Evolutionary conservation across 345 rosid genomes (phyloP).

Genomic region (Rhodamnia argentea): DNA sequence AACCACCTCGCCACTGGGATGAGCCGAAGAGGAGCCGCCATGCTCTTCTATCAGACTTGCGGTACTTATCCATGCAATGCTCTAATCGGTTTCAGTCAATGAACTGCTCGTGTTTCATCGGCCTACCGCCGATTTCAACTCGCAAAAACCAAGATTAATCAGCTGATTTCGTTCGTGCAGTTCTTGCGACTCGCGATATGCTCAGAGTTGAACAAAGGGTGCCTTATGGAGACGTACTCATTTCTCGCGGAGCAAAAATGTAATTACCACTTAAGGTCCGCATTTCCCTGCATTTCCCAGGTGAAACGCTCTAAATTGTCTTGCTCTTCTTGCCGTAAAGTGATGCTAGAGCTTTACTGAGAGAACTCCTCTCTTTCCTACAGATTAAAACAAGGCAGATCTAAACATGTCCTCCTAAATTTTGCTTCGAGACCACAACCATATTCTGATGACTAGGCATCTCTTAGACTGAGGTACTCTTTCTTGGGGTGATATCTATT

Average conservation of each 20-base stretch:
- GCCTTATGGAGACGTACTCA: conserved; percentile 67
- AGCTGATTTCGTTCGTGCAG: conserved; percentile 21
- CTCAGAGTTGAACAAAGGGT: conserved; percentile 45
- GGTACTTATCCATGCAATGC: conserved; percentile 25
- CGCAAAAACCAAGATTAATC: neutral
- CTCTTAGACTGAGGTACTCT: neutral
- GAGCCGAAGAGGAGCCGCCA: conserved; percentile 65
- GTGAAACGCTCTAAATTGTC: neutral
- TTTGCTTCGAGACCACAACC: neutral
- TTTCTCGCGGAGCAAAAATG: conserved; percentile 62
- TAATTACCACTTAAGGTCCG: neutral
- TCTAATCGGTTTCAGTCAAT: neutral
- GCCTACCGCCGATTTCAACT: neutral
- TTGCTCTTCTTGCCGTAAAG: neutral
- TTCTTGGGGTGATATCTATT: neutral
- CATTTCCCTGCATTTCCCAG: neutral
- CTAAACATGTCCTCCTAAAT: neutral
- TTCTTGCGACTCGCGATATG: conserved; percentile 49
- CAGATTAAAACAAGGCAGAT: neutral
- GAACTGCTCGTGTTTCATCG: neutral
- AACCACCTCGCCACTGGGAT: conserved; percentile 58
- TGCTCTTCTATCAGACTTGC: conserved; percentile 75
- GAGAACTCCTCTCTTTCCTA: neutral
- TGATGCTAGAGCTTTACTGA: neutral
- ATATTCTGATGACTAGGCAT: neutral